Base-by-base conservation (phyloP, 306 rosid genomes). In the Comarum palustre region DNA sequence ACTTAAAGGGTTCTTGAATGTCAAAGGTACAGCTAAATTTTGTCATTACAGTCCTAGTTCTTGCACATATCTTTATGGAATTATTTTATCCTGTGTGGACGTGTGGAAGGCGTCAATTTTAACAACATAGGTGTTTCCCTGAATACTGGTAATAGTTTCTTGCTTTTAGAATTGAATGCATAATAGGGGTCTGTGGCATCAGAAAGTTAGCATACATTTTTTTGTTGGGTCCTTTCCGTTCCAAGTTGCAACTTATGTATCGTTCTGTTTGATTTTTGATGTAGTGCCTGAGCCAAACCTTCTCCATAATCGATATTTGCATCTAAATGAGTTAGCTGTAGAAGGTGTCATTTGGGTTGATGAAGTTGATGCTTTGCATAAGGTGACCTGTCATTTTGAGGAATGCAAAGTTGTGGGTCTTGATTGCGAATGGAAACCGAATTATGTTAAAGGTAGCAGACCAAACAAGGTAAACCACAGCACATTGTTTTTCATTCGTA, bases 391-490 rank as follows among this genome's bases (percentile, higher is more conserved):
- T 69, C 90, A 83, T 55, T 75, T 91, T 66, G 97, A 91, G 83
- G 89, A 74, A 55, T 86, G 84, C 79, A 91, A 90, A 86, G 88
- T 95, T 70, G 69, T 91, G n/a, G 99, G 97, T 47, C 57, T 95
- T 75, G 99, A 95, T 73, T 95, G 97, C 86, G 99, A 95, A 85
- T 95, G 99, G 99, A 91, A 95, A 79, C 99, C 97, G 48, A 95
- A 95, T 79, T 84, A 80, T 73, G 75, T 83, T 59, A 95, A 91
- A 79, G 96, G 96, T 38, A 57, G 84, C 82, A 83, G 82, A 78
- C 96, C 87, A 45, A 95, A 84, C 84, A 95, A 95, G 96, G 99
- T 95, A 86, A 80, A 17, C 71, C 12, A 67, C 14, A 24, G 32
- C 66, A 31, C 13, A 52, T 69, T 63, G 22, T 3, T 38, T 58